These are phyloP conservation scores for Daedaleopsis nitida DNA, from an alignment of 768 basidiomycete genomes.

Conservation along the genomic window DNA sequence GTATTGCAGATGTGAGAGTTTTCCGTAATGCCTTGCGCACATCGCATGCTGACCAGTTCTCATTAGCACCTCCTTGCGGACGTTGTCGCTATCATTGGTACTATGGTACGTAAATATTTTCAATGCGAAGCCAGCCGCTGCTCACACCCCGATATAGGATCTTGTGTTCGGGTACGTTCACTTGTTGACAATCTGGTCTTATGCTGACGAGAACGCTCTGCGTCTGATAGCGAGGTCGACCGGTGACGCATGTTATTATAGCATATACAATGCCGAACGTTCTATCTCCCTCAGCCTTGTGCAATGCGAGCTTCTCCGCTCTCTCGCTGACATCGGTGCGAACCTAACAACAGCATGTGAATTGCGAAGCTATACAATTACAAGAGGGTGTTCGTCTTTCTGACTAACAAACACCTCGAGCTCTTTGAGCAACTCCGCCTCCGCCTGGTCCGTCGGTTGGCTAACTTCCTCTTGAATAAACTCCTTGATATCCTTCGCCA, in stretches of 20 bases:
- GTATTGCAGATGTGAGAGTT: conserved; percentile 39
- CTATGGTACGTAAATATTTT: conserved; percentile 66
- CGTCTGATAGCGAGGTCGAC: conserved; percentile 44
- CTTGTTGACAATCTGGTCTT: neutral
- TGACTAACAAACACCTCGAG: conserved; percentile 72
- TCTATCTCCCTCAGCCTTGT: neutral
- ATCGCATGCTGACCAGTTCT: conserved; percentile 16
- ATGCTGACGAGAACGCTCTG: conserved; percentile 5
- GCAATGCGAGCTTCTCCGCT: neutral
- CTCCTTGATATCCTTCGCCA: conserved; percentile 61
- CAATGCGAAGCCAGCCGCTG: conserved; percentile 4
- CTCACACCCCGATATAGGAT: conserved; percentile 48
- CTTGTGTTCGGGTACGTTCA: conserved; percentile 88
- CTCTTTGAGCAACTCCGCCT: conserved; percentile 25
- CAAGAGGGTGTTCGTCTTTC: conserved; percentile 74
- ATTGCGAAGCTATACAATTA: conserved; percentile 48
- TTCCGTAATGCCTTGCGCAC: conserved; percentile 1
- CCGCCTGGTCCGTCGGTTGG: conserved; percentile 25
- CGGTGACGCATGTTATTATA: conserved; percentile 32
- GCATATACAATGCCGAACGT: conserved; percentile 15
- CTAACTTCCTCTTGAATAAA: conserved; percentile 50
- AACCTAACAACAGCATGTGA: neutral
- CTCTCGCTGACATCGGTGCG: neutral
- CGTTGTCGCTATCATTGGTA: conserved; percentile 96
- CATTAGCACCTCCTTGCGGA: conserved; percentile 86